Conservation (phyloP, 2,329 filamentous ascomycete species). For the Colletotrichum sojae region DNA sequence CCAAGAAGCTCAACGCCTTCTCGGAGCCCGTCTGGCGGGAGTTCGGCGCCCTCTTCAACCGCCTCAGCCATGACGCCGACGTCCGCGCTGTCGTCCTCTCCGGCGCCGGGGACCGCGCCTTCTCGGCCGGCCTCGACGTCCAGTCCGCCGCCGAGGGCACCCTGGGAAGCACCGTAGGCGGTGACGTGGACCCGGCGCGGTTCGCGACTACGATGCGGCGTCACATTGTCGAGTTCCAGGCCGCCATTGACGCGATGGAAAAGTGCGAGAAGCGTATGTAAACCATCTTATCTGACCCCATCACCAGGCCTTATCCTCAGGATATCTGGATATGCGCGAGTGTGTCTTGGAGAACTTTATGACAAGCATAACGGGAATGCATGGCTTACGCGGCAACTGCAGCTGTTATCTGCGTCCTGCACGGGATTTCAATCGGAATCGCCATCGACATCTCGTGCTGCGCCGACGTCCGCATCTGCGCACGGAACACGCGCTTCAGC, state of each 20-base stretch:
- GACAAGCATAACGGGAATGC: neutral
- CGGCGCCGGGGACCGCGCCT: slow-evolving; percentile 85
- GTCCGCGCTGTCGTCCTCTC: slow-evolving; percentile 85
- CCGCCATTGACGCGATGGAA: slow-evolving; percentile 81
- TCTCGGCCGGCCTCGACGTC: slow-evolving; percentile 89
- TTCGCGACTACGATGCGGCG: slow-evolving; percentile 73
- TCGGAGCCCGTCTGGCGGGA: slow-evolving; percentile 89
- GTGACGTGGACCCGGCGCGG: slow-evolving; percentile 71
- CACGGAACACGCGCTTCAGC: slow-evolving; percentile 72
- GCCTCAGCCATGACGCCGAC: slow-evolving; percentile 78
- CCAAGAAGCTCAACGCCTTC: slow-evolving; percentile 91
- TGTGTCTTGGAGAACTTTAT: neutral
- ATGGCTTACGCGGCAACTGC: slow-evolving; percentile 40
- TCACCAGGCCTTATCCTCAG: neutral
- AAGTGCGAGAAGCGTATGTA: slow-evolving; percentile 87
- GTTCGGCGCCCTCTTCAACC: slow-evolving; percentile 78
- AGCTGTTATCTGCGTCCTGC: slow-evolving; percentile 87
- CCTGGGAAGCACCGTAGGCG: slow-evolving; percentile 50
- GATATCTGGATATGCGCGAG: neutral
- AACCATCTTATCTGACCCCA: neutral
- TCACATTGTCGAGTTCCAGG: slow-evolving; percentile 85
- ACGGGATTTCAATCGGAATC: slow-evolving; percentile 83
- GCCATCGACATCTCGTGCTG: slow-evolving; percentile 81
- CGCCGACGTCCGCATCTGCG: slow-evolving; percentile 79
- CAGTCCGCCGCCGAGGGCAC: slow-evolving; percentile 71